Base-by-base conservation (phyloP, 805 yeast genomes). In the Pichia kluyveri region DNA sequence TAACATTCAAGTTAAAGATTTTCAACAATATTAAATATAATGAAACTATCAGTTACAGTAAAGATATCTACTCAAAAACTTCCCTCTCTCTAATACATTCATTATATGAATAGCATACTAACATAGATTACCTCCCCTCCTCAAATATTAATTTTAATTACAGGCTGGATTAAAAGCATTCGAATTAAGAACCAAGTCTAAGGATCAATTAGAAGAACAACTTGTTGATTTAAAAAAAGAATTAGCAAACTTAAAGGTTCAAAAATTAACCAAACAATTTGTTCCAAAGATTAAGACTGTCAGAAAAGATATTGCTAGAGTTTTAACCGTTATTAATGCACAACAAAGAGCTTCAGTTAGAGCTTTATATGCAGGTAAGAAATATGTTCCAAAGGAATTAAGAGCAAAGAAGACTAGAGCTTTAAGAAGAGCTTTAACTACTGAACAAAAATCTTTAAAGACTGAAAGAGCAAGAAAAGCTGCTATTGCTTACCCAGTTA, bases 341-440 rank as follows among this genome's bases (percentile, higher is more conserved):
- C 87, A 85, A 80, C 96, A 89, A 78, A 89, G 99, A 79, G 89
- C 84, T 62, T 82, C 83, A 65, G 96, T 88, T 71, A 87, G 87
- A 76, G 93, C 84, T 70, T 84, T 86, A 81, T 90, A 90, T 91
- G 80, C 81, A 62, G 93, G 89, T 73, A 84, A 86, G 83, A 90
- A 88, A 78, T 86, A 82, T 83, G 79, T 81, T 73, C 98, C 99
- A 80, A 90, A 91, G 81, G 97, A 90, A 73, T 82, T 93, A 78
- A 91, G 98, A 80, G 96, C 89, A 66, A 93, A 93, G 91, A 87
- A 93, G 86, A 93, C 99, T 76, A 91, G 98, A 84, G 98, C 99
- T 74, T 77, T 91, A 76, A 91, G 99, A 86, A 86, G 98, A 82
- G 81, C 83, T 70, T 81, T 93, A 70, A 82, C 97, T 73, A 79